Evolutionary conservation across 805 yeast genomes (phyloP).

Genomic region (Candida nemodendra): DNA sequence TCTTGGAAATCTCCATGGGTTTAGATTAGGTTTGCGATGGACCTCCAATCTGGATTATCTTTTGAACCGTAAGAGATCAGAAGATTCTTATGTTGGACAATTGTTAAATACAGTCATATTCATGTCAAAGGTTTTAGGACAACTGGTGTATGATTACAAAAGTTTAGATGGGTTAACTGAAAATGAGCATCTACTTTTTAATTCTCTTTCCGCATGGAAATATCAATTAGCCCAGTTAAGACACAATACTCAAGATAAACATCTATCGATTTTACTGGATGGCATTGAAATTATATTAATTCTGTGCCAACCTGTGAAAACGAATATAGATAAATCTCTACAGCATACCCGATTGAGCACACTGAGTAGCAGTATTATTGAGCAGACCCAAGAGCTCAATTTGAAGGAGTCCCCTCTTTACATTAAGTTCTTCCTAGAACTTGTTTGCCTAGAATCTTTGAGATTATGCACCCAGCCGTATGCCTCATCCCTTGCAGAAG

Average conservation of each 20-base stretch:
- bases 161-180: slow-evolving; percentile 12
- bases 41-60: slow-evolving; percentile 16
- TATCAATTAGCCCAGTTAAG: slow-evolving; percentile 16
- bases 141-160: slow-evolving; percentile 21
- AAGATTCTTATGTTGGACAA: slow-evolving; percentile 17
- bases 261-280: slow-evolving; percentile 8
- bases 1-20: slow-evolving; percentile 27
- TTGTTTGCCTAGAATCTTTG: slow-evolving; percentile 14
- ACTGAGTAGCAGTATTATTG: slow-evolving; percentile 7
- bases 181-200: slow-evolving; percentile 15
- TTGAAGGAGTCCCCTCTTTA: slow-evolving; percentile 21
- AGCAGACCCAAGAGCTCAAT: slow-evolving; percentile 6
- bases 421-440: slow-evolving; percentile 24
- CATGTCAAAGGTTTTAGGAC: slow-evolving; percentile 21
- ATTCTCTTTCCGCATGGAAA: slow-evolving; percentile 26
- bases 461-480: slow-evolving; percentile 11
- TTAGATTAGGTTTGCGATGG: slow-evolving; percentile 30
- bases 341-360: slow-evolving; percentile 10
- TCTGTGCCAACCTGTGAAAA: slow-evolving; percentile 21
- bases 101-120: slow-evolving; percentile 20
- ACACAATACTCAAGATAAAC: slow-evolving; percentile 2
- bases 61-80: slow-evolving; percentile 15
- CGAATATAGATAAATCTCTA: slow-evolving; percentile 7
- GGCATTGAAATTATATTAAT: slow-evolving; percentile 20
- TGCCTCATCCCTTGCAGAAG: slow-evolving; percentile 7